Evolutionary conservation across 495 filamentous ascomycete species (phyloP).

Genomic region (Corynascus novoguineensis): DNA sequence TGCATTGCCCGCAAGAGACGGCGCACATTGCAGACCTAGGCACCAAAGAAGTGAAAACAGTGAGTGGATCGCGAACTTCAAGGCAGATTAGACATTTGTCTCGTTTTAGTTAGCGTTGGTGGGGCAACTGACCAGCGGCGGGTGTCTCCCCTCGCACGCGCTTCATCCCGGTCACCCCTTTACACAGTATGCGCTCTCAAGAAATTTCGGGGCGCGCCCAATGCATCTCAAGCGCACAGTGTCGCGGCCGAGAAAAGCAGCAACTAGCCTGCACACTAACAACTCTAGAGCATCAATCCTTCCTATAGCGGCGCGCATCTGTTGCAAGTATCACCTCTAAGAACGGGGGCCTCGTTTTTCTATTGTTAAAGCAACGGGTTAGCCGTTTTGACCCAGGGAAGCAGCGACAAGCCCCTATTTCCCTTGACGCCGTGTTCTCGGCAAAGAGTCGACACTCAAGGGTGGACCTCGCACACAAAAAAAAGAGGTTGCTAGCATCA

Average conservation of each 20-base stretch:
- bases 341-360: background rate
- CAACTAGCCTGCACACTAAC: background rate
- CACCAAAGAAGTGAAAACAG: no score
- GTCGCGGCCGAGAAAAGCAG: no score
- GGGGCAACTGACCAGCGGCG: background rate
- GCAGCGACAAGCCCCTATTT: background rate
- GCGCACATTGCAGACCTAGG: no score
- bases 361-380: background rate
- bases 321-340: background rate
- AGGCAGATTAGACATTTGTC: background rate
- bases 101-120: conserved; percentile 1
- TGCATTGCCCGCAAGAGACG: no score
- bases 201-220: conserved; percentile 3
- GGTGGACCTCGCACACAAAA: conserved; percentile 21
- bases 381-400: background rate
- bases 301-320: no score
- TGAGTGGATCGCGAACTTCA: no score
- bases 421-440: background rate
- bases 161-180: background rate
- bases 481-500: conserved; percentile 23
- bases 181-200: background rate
- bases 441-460: background rate
- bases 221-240: no score
- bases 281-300: background rate
- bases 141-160: background rate